These are phyloP conservation scores for Lipomyces yamanashiensis DNA, from an alignment of 805 yeast species.

Conservation along the genomic window DNA sequence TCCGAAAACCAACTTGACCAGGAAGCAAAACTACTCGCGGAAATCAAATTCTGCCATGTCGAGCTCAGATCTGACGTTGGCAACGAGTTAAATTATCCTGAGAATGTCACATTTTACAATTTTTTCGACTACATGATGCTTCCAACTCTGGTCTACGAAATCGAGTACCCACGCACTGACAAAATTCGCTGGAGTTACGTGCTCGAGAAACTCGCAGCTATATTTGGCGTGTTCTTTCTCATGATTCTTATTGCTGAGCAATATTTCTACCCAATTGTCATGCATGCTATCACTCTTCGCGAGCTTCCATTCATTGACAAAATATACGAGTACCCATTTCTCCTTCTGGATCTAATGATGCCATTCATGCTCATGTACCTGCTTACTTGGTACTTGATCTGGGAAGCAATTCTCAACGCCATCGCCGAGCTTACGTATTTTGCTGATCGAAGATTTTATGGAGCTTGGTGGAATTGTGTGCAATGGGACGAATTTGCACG, in stretches of 20 bases:
- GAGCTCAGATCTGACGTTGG: constrained; percentile 53
- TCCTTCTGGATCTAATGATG: constrained; percentile 75
- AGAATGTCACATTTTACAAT: constrained; percentile 65
- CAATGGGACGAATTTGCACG: constrained; percentile 94
- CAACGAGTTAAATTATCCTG: constrained; percentile 60
- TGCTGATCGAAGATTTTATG: constrained; percentile 91
- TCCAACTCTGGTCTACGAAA: constrained; percentile 82
- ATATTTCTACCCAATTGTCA: constrained; percentile 72
- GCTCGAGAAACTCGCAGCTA: constrained; percentile 70
- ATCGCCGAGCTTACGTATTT: constrained; percentile 85
- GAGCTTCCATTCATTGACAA: constrained; percentile 52
- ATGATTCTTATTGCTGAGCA: constrained; percentile 83
- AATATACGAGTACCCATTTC: constrained; percentile 56
- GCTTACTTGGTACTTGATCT: constrained; percentile 82
- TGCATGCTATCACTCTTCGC: constrained; percentile 61
- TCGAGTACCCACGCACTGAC: constrained; percentile 77
- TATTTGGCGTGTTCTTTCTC: constrained; percentile 81
- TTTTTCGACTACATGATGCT: constrained; percentile 82
- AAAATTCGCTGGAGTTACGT: constrained; percentile 72
- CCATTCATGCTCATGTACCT: constrained; percentile 77
- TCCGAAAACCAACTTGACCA: constrained; percentile 39
- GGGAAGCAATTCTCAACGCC: constrained; percentile 92
- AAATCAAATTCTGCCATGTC: constrained; percentile 70
- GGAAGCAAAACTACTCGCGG: constrained; percentile 48
- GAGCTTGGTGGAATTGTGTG: constrained; percentile 96